Conservation (phyloP, 129 eudicot species). For the Logfia minima region DNA sequence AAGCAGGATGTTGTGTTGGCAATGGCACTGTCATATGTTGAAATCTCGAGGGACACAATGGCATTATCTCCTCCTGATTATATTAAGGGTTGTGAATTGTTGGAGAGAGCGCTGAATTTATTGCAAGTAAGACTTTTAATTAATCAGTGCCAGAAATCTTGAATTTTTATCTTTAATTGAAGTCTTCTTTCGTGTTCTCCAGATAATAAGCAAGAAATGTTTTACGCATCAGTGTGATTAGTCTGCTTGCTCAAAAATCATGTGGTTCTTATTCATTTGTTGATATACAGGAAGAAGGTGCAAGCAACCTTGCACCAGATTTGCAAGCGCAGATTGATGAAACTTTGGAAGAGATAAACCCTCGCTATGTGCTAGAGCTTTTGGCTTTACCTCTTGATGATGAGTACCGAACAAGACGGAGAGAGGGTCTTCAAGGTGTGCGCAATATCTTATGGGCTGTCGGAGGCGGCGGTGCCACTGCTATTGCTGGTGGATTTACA, state of each 20-base stretch:
- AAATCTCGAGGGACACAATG: slow-evolving; percentile 86
- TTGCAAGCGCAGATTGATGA: slow-evolving; percentile 96
- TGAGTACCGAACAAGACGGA: slow-evolving; percentile 62
- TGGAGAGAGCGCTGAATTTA: slow-evolving; percentile 83
- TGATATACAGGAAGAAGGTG: slow-evolving; percentile 86
- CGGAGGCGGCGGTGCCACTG: slow-evolving; percentile 98
- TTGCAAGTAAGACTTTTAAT: slow-evolving; percentile 56
- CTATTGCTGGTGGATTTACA: slow-evolving; percentile 86
- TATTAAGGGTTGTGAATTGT: slow-evolving; percentile 78
- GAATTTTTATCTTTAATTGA: background rate
- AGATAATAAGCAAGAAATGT: background rate
- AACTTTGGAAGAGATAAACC: slow-evolving; percentile 87
- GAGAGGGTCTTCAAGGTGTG: slow-evolving; percentile 94
- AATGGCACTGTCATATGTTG: slow-evolving; percentile 94
- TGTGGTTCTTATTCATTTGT: slow-evolving; percentile 12
- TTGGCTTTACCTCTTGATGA: slow-evolving; percentile 80
- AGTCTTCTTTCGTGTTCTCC: background rate
- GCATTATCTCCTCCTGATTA: slow-evolving; percentile 84
- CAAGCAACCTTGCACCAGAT: slow-evolving; percentile 95
- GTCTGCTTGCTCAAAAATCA: slow-evolving; percentile 4
- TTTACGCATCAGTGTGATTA: background rate
- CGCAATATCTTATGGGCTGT: slow-evolving; percentile 93
- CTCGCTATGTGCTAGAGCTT: slow-evolving; percentile 90
- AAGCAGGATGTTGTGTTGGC: slow-evolving; percentile 97
- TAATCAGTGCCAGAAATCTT: background rate